Evolutionary conservation across 202 grass and related monocot genomes (phyloP).

Genomic region (Carex arenaria): DNA sequence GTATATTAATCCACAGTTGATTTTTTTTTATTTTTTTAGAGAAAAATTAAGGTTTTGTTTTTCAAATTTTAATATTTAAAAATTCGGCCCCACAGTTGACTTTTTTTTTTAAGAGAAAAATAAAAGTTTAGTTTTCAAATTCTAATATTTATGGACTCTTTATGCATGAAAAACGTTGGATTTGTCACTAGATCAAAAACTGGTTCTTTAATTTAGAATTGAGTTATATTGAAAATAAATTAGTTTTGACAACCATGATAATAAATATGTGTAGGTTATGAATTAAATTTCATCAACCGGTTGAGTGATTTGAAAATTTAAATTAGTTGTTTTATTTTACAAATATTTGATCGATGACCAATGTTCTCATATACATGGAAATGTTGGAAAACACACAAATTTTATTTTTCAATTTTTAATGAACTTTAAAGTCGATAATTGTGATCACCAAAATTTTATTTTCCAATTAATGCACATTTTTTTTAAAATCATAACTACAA

Average conservation of each 20-base stretch:
- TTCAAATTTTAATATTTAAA: too few species aligned
- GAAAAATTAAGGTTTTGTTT: background rate
- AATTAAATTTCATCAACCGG: background rate
- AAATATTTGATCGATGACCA: background rate
- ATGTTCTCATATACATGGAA: background rate
- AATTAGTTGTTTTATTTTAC: background rate
- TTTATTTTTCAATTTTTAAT: background rate
- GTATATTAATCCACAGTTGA: constrained; percentile 7
- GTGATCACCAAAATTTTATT: background rate
- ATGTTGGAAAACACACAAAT: background rate
- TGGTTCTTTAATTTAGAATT: too few species aligned
- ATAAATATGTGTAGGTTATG: background rate
- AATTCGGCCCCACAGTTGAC: background rate
- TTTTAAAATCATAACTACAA: background rate
- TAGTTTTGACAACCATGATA: background rate
- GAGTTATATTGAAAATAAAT: background rate
- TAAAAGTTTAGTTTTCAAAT: too few species aligned
- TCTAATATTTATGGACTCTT: too few species aligned
- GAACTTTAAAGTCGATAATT: background rate
- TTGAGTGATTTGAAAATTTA: background rate
- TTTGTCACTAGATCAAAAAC: too few species aligned
- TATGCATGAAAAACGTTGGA: too few species aligned
- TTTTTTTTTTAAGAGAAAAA: too few species aligned
- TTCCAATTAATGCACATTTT: background rate
- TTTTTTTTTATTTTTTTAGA: background rate